A percentile compares a stretch with the other conserved stretches of the same genome.
Conservation (phyloP, 192 early-diverging fungal genomes). For the Paraglomus brasilianum region DNA sequence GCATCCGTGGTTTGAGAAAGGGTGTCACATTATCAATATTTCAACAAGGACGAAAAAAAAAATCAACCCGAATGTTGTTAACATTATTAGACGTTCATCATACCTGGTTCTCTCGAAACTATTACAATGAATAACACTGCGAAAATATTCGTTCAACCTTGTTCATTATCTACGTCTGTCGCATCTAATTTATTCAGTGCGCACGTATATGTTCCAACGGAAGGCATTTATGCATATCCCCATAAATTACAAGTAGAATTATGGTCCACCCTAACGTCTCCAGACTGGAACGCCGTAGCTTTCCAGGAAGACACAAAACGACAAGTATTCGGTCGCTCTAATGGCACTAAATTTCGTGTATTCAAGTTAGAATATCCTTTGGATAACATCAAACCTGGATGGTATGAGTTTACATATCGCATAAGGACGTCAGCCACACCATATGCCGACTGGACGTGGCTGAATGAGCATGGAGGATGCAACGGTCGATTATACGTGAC, state of each 20-base stretch:
- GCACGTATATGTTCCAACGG: background rate
- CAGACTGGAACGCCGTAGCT: background rate
- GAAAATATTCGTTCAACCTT: constrained; percentile 14
- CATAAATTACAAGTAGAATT: background rate
- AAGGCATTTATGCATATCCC: background rate
- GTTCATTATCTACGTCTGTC: background rate
- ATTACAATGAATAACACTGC: too few species aligned
- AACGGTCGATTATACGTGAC: constrained; percentile 12
- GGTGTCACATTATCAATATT: too few species aligned
- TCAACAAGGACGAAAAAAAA: too few species aligned
- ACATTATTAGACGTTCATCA: too few species aligned
- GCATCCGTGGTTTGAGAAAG: too few species aligned
- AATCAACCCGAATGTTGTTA: too few species aligned
- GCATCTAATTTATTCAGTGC: background rate
- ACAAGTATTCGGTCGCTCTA: background rate
- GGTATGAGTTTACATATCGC: constrained; percentile 27
- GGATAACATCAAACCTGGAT: background rate
- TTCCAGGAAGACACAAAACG: too few species aligned
- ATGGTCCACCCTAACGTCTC: background rate
- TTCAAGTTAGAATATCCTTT: background rate
- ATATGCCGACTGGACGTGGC: constrained; percentile 2
- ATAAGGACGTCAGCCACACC: background rate
- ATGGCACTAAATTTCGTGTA: background rate
- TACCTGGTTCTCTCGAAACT: too few species aligned
- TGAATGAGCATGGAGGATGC: background rate